A percentile compares a stretch with the other conserved stretches of the same genome.
These are phyloP conservation scores for Neurospora hispaniola DNA, from an alignment of 495 filamentous ascomycete species.

Conservation along the genomic window DNA sequence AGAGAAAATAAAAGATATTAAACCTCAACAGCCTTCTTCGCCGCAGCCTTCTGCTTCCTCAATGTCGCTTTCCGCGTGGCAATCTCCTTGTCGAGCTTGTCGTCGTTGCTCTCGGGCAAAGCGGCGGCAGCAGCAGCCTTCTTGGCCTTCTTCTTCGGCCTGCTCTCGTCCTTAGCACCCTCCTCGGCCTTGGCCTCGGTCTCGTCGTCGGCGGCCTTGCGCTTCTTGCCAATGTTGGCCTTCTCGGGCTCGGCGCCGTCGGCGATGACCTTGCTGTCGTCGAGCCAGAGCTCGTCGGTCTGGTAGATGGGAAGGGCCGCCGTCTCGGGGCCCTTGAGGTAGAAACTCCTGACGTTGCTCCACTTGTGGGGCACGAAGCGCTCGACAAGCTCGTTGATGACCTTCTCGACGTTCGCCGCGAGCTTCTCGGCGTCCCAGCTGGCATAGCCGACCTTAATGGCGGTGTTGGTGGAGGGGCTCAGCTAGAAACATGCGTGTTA, in stretches of 20 bases:
- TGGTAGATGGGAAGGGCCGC: constrained; percentile 86
- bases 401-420: constrained; percentile 65
- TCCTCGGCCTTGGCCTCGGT: constrained; percentile 37
- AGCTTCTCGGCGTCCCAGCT: constrained; percentile 64
- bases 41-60: constrained; percentile 50
- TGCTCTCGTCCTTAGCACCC: constrained; percentile 27
- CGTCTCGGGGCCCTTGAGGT: constrained; percentile 81
- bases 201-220: constrained; percentile 38
- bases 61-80: constrained; percentile 48
- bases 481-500: constrained; percentile 3
- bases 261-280: constrained; percentile 64
- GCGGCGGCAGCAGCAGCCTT: constrained; percentile 20
- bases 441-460: constrained; percentile 59
- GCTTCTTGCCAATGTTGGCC: constrained; percentile 57
- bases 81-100: constrained; percentile 49
- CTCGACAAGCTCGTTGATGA: constrained; percentile 55
- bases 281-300: constrained; percentile 79
- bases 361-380: constrained; percentile 76
- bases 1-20: neutral
- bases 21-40: constrained; percentile 29
- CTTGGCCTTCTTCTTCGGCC: constrained; percentile 44
- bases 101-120: constrained; percentile 36
- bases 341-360: constrained; percentile 69
- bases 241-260: constrained; percentile 46
- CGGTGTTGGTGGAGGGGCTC: constrained; percentile 23